A percentile compares a stretch with the other conserved stretches of the same genome.
Conservation (phyloP, 2,329 filamentous ascomycete species). For the Diaporthe citrichinensis region DNA sequence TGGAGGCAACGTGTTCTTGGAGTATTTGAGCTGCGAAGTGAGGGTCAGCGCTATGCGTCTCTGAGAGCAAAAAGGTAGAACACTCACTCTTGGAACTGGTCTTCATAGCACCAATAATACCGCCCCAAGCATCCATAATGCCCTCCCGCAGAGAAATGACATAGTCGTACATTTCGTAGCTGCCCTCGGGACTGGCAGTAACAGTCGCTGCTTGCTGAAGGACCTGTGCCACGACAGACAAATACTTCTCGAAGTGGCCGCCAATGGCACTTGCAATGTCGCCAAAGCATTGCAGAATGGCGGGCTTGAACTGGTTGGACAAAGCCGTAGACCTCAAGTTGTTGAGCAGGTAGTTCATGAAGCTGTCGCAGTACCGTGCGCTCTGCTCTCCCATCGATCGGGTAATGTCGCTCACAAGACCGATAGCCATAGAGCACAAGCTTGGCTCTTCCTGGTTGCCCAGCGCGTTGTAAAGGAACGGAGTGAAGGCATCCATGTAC, state of each 20-base stretch:
- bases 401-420: conserved; percentile 95
- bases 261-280: conserved; percentile 97
- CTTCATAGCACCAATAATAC: conserved; percentile 96
- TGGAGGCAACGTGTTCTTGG: conserved; percentile 83
- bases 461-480: conserved; percentile 93
- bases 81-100: conserved; percentile 79
- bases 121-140: conserved; percentile 99
- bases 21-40: conserved; percentile 73
- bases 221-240: conserved; percentile 92
- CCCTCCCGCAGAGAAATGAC: conserved; percentile 94
- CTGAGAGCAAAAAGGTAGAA: not conserved
- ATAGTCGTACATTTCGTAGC: conserved; percentile 97
- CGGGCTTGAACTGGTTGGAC: conserved; percentile 97
- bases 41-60: conserved; percentile 48
- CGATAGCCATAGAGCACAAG: conserved; percentile 97
- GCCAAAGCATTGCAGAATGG: conserved; percentile 97
- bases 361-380: conserved; percentile 94
- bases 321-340: conserved; percentile 88
- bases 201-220: conserved; percentile 93
- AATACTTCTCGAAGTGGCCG: conserved; percentile 91
- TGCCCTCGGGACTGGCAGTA: conserved; percentile 81
- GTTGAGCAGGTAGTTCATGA: conserved; percentile 98
- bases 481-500: conserved; percentile 97
- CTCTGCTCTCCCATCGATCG: conserved; percentile 91
- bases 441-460: conserved; percentile 95